Evolutionary conservation across 2,329 filamentous ascomycete species (phyloP).

Genomic region (Clonostachys byssicola): DNA sequence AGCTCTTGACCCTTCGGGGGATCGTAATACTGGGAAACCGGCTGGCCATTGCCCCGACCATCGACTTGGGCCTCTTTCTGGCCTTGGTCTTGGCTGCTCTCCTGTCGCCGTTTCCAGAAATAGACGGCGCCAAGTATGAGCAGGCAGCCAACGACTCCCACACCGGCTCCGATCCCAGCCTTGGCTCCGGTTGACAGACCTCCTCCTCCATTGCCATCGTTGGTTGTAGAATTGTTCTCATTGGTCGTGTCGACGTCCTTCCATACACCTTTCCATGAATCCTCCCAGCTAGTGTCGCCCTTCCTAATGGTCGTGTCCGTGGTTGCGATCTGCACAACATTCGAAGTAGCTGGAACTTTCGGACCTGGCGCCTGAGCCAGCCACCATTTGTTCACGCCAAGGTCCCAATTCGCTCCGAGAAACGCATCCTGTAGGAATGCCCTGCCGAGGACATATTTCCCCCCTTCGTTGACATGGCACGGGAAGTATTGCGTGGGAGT

Average conservation of each 20-base stretch:
- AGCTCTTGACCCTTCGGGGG: no score
- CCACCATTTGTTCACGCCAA: conserved; percentile 19
- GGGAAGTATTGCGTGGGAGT: conserved; percentile 33
- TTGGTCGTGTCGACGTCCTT: conserved; percentile 9
- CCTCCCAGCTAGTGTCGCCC: conserved; percentile 21
- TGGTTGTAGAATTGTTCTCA: conserved; percentile 4
- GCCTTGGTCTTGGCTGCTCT: no score
- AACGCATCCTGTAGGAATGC: conserved; percentile 43
- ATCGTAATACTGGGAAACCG: no score
- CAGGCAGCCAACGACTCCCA: no score
- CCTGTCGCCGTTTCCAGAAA: no score
- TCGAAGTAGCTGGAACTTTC: conserved; percentile 8
- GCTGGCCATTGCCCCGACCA: no score
- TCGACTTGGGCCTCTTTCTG: no score
- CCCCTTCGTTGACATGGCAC: conserved; percentile 20
- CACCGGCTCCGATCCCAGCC: not conserved
- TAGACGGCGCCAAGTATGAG: no score
- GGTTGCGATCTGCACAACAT: not conserved
- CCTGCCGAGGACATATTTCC: conserved; percentile 28
- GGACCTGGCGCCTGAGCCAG: conserved; percentile 35
- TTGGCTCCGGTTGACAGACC: not conserved
- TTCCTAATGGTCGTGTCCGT: conserved; percentile 11
- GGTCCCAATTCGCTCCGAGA: conserved; percentile 31
- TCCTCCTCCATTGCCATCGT: not conserved
- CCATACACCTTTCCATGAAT: conserved; percentile 22